A percentile compares a stretch with the other conserved stretches of the same genome.
phyloP scores from a whole-genome alignment of 176 grass and related monocot species.

The Hyparrhenia diplandra region DNA sequence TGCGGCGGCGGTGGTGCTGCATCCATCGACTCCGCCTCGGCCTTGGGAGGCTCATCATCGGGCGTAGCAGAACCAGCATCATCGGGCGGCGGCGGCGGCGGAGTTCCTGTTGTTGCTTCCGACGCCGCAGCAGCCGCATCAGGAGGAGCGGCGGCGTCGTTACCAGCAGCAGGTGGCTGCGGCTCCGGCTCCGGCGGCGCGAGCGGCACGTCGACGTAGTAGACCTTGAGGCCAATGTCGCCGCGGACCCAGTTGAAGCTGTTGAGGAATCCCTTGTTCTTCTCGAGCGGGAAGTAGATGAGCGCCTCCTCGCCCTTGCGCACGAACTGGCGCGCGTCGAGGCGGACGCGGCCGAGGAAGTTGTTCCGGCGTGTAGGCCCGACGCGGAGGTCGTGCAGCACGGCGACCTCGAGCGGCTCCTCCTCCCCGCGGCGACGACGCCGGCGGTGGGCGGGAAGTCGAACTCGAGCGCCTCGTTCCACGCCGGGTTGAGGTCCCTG shows the following conservation, averaged over 20 bases:
- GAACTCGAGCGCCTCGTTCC: constrained; percentile 88
- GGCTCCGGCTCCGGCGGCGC: constrained; percentile 17
- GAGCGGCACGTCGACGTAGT: constrained; percentile 61
- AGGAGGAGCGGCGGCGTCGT: neutral
- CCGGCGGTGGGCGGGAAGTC: constrained; percentile 21
- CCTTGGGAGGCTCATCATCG: constrained; percentile 1
- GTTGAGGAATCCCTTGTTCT: constrained; percentile 41
- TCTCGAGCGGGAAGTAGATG: constrained; percentile 77
- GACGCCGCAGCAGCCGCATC: neutral
- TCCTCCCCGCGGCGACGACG: neutral
- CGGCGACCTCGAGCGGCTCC: constrained; percentile 68
- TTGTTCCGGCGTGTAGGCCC: constrained; percentile 70
- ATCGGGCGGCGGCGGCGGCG: neutral
- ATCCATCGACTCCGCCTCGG: constrained; percentile 1
- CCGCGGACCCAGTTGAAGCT: constrained; percentile 74
- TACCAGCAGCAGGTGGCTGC: neutral
- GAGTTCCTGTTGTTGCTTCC: neutral
- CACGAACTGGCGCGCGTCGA: constrained; percentile 73
- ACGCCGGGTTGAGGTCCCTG: constrained; percentile 64
- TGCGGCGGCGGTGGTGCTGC: neutral
- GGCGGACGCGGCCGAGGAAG: constrained; percentile 76
- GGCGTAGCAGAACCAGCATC: neutral
- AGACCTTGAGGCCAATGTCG: constrained; percentile 71
- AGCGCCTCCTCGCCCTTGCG: constrained; percentile 89
- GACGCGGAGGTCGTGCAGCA: constrained; percentile 60